Evolutionary conservation across 2,329 filamentous ascomycete species (phyloP).

Genomic region (Akanthomyces uredinophilus): DNA sequence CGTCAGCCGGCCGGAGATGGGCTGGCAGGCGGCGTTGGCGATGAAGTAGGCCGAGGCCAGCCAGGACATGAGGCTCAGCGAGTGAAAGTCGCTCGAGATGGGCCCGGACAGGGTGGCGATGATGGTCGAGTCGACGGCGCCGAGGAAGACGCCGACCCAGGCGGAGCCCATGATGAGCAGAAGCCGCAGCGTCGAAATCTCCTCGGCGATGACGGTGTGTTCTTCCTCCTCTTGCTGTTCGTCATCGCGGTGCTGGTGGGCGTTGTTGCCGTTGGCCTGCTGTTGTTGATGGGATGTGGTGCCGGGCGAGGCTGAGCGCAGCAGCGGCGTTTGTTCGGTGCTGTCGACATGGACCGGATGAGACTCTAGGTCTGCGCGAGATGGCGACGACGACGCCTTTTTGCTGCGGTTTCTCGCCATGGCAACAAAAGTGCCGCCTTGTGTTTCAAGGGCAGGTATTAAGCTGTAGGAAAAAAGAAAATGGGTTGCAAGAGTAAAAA

Average conservation of each 20-base stretch:
- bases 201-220: constrained; percentile 39
- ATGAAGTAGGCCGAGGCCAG: constrained; percentile 84
- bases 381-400: neutral
- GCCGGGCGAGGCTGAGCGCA: neutral
- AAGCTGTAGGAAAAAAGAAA: neutral
- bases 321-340: constrained; percentile 3
- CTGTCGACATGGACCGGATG: neutral
- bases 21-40: constrained; percentile 81
- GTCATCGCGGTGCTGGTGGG: neutral
- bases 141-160: constrained; percentile 59
- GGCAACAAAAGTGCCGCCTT: neutral
- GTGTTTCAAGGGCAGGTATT: no score
- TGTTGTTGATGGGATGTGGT: neutral
- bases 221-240: neutral
- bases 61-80: constrained; percentile 78
- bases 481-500: no score
- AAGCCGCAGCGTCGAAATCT: constrained; percentile 44
- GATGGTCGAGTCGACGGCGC: constrained; percentile 69
- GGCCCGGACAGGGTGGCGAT: constrained; percentile 80
- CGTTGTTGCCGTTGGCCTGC: neutral
- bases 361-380: neutral
- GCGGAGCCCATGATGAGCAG: constrained; percentile 50
- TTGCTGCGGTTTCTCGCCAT: neutral
- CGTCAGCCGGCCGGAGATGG: constrained; percentile 77
- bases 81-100: constrained; percentile 78